Base-by-base conservation (phyloP, 2,329 filamentous ascomycete species). In the Cercospora sp. region DNA sequence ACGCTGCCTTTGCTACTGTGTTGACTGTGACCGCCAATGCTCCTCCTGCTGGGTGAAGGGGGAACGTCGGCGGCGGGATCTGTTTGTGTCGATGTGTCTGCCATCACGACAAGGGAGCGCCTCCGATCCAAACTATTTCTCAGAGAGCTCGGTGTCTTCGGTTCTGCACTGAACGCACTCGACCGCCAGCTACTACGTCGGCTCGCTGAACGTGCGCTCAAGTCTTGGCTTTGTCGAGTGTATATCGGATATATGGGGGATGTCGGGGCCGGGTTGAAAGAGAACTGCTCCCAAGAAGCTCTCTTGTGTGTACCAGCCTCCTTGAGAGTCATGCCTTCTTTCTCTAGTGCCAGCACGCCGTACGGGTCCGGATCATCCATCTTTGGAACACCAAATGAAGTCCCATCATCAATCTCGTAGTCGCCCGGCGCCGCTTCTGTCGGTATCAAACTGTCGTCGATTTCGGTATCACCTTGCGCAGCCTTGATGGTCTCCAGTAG, bases 361-460 rank as follows among this genome's bases (percentile, higher is more conserved):
- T 92, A 98, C 0, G 94, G 94, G 78, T 98, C 94, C 0, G 94
- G 93, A 74, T 98, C 94, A 64, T 93, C 88, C 3, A 83, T 81
- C 70, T 90, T 89, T 0, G 93, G 93, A 16, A 97, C 84, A 2
- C 94, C 94, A 80, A 97, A 97, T 1, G 82, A 81, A 31, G 84
- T 80, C 7, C 80, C 81, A 73, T 82, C 59, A 77, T 84, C 65
- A 5, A 91, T 74, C 51, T 90, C 86, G 64, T 84, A 89, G 76
- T 98, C 94, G 63, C 90, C 90, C 0, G 94, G 94, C 0, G 93
- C 88, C 12, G 91, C 89, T 67, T 90, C 85, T 6, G 88, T 83
- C 13, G 89, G 88, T 62, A 97, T 83, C 53, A 93, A 77, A 13
- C 80, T 83, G 48, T 87, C 83, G 77, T 97, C 91, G 58, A 91